Conservation (phyloP, 2,329 filamentous ascomycete genomes). For the Tolypocladium paradoxum region DNA sequence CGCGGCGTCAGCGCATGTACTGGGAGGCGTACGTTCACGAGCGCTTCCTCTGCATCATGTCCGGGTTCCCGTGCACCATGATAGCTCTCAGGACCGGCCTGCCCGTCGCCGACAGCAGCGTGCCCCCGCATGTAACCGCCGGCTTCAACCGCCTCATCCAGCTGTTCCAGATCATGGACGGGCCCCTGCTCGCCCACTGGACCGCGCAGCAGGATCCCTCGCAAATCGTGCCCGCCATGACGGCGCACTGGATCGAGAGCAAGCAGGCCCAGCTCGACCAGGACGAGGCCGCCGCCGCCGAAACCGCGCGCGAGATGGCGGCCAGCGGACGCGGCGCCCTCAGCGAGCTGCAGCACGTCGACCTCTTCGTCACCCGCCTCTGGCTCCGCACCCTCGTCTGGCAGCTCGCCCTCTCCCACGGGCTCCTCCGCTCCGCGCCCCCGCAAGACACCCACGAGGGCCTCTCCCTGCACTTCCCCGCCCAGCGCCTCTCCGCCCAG, state of each 20-base stretch:
- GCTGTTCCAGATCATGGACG: conserved; percentile 27
- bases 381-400: conserved; percentile 31
- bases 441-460: conserved; percentile 22
- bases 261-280: conserved; percentile 29
- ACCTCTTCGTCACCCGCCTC: conserved; percentile 28
- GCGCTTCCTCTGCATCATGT: conserved; percentile 41
- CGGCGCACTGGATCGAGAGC: conserved; percentile 27
- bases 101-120: conserved; percentile 19
- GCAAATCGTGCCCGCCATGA: conserved; percentile 13
- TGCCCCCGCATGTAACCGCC: conserved; percentile 23
- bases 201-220: conserved; percentile 16
- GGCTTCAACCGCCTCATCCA: conserved; percentile 27
- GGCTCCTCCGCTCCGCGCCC: conserved; percentile 23
- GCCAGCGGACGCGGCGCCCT: conserved; percentile 15
- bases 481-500: conserved; percentile 25
- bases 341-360: conserved; percentile 28
- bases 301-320: conserved; percentile 14
- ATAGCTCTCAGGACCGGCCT: conserved; percentile 19
- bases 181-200: conserved; percentile 27
- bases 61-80: conserved; percentile 30
- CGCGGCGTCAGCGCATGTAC: conserved; percentile 12
- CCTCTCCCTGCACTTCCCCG: conserved; percentile 28
- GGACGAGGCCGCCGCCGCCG: conserved; percentile 21
- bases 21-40: conserved; percentile 15
- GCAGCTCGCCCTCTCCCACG: conserved; percentile 28